phyloP scores from a whole-genome alignment of 2,329 filamentous ascomycete genomes.

The Ascochyta viciae-villosae region DNA sequence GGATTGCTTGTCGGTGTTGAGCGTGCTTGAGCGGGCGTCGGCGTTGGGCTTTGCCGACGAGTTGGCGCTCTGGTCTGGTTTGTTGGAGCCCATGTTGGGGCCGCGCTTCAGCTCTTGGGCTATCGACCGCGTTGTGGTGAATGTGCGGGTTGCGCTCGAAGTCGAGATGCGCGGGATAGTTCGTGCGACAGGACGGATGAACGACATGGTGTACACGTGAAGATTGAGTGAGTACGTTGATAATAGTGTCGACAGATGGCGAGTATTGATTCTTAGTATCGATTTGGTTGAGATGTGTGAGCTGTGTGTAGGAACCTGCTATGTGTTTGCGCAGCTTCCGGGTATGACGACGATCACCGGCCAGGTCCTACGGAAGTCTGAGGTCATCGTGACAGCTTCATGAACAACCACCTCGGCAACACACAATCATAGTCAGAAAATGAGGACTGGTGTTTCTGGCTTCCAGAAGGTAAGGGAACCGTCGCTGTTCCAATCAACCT shows the following conservation, averaged over 20 bases:
- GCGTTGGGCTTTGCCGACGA: conserved; percentile 32
- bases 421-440: too few relatives aligned
- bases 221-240: neutral
- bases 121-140: conserved; percentile 14
- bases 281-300: neutral
- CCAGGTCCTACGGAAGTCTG: conserved; percentile 12
- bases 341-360: conserved; percentile 1
- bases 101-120: conserved; percentile 26
- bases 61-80: conserved; percentile 26
- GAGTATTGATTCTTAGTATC: neutral
- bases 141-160: conserved; percentile 1
- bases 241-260: neutral
- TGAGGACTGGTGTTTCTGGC: too few relatives aligned
- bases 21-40: conserved; percentile 32
- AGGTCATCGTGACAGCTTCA: conserved; percentile 29
- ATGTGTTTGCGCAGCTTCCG: neutral
- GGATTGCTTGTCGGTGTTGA: conserved; percentile 41
- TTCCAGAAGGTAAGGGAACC: too few relatives aligned
- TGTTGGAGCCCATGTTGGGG: conserved; percentile 26
- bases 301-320: neutral
- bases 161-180: neutral
- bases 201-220: conserved; percentile 10
- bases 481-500: neutral
- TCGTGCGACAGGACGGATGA: conserved; percentile 2
- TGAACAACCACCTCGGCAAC: neutral